Evolutionary conservation across 108 stramenopile genomes (phyloP).

Genomic region (Mediolabrus comicus): DNA sequence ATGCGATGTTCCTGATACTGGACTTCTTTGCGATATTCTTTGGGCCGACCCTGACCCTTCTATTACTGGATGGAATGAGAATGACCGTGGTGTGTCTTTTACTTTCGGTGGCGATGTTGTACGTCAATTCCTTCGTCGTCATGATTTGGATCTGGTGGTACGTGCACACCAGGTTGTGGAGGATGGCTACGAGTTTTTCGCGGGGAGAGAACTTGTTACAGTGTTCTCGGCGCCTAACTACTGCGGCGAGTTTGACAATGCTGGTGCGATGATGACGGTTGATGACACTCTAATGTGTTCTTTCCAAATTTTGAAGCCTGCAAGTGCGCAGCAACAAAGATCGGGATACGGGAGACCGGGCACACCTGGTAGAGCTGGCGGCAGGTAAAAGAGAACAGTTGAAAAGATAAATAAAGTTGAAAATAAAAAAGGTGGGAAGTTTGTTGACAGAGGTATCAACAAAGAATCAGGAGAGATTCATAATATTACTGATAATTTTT

Average conservation of each 20-base stretch:
- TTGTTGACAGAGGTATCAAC: background rate
- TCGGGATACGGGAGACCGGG: conserved; percentile 59
- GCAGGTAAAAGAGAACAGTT: conserved; percentile 44
- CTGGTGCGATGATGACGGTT: conserved; percentile 98
- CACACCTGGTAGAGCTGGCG: conserved; percentile 65
- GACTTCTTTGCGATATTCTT: conserved; percentile 97
- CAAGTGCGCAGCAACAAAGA: conserved; percentile 85
- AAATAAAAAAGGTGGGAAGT: background rate
- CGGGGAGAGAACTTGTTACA: conserved; percentile 96
- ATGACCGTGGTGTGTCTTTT: conserved; percentile 98
- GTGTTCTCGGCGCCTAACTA: conserved; percentile 98
- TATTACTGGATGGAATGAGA: conserved; percentile 99
- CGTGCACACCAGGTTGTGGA: conserved; percentile 99
- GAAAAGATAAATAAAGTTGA: background rate
- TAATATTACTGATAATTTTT: background rate
- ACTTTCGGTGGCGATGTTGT: conserved; percentile 99
- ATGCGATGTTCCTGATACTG: conserved; percentile 98
- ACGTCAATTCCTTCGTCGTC: conserved; percentile 94
- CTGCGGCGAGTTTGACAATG: conserved; percentile 99
- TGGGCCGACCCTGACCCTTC: conserved; percentile 99
- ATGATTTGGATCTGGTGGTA: conserved; percentile 98
- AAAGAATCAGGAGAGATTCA: conserved; percentile 1
- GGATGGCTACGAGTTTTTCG: conserved; percentile 99
- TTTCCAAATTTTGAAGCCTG: conserved; percentile 94
- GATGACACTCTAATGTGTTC: conserved; percentile 96